Base-by-base conservation (phyloP, 1,284 basidiomycete genomes). In the Tranzscheliella williamsii region DNA sequence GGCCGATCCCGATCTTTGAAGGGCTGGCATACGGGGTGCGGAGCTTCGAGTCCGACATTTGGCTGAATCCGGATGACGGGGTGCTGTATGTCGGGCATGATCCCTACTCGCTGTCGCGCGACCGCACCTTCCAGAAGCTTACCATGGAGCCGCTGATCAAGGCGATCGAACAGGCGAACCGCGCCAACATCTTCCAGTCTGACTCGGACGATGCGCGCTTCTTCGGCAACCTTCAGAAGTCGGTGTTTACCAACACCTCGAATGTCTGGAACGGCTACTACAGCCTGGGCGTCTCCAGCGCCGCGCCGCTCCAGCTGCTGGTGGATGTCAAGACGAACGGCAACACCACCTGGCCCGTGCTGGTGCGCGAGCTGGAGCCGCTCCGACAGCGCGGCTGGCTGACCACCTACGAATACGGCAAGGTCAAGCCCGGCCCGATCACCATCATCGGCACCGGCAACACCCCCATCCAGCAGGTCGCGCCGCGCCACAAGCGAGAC, bases 251-350 rank as follows among this genome's bases (percentile, higher is more conserved):
- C n/a, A 37, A 46, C 6, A 50, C 51, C 38, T 49, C 45, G 27
- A 42, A 55, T 26, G 18, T 35, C 17, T 36, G 27, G 8, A 30
- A 37, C 32, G 41, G 41, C 17, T 44, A 36, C 22, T 50, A 47
- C 34, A 43, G 53, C 18, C 58, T 54, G 33, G 70, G 60, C 18
- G 60, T 70, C 15, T 65, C 60, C 11, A 53, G 60, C 15, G 11
- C 44, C 18, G 48, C 54, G 2, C 67, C 67, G 0, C 48, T 73
- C 0, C 67, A 71, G 42, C 51, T 73, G 0, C 62, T 73, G 5
- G 38, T 73, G 3, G 70, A 73, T 31, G 35, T 72, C 35, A 73
- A 73, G 61, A 70, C 70, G 4, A 41, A 65, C 38, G 70, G 67
- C 9, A 42, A 49, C 37, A 43, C 40, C 24, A 63, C 61, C 4